These are phyloP conservation scores for Periconia macrospinosa DNA, from an alignment of 2,329 filamentous ascomycete genomes.

Conservation along the genomic window DNA sequence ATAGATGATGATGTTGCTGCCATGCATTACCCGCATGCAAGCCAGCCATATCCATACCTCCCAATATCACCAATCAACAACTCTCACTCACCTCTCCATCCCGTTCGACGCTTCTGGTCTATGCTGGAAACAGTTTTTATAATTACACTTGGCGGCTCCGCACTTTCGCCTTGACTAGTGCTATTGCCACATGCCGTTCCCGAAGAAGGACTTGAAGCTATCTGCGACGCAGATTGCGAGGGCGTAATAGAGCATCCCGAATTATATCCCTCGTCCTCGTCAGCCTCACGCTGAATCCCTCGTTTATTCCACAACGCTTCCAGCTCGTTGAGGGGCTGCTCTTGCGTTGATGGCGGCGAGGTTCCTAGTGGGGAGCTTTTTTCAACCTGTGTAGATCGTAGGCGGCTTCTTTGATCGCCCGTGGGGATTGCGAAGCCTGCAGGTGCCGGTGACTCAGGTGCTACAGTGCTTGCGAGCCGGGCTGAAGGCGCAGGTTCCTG, in stretches of 20 bases:
- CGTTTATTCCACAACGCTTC: slow-evolving; percentile 7
- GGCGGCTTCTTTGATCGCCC: neutral
- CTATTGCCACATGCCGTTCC: neutral
- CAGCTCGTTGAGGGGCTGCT: slow-evolving; percentile 3
- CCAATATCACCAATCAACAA: too few species aligned
- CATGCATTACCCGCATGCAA: too few species aligned
- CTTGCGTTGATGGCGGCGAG: neutral
- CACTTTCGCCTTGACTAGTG: neutral
- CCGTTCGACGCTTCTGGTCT: neutral
- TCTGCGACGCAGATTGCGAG: slow-evolving; percentile 6
- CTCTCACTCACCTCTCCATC: neutral
- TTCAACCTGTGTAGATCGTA: neutral
- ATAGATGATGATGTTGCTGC: too few species aligned
- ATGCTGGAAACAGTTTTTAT: neutral
- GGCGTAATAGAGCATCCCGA: slow-evolving; percentile 2
- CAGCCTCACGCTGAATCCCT: slow-evolving; percentile 5
- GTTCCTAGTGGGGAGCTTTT: neutral
- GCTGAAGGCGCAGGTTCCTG: slow-evolving; percentile 15
- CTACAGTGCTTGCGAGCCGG: slow-evolving; percentile 16
- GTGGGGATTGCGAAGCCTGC: neutral
- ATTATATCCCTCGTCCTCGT: slow-evolving; percentile 3
- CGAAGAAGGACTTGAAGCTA: neutral
- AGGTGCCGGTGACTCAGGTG: slow-evolving; percentile 1
- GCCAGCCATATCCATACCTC: too few species aligned
- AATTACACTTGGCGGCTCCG: neutral